Base-by-base conservation (phyloP, 371 early-diverging fungal species). In the Mortierella sp. region DNA sequence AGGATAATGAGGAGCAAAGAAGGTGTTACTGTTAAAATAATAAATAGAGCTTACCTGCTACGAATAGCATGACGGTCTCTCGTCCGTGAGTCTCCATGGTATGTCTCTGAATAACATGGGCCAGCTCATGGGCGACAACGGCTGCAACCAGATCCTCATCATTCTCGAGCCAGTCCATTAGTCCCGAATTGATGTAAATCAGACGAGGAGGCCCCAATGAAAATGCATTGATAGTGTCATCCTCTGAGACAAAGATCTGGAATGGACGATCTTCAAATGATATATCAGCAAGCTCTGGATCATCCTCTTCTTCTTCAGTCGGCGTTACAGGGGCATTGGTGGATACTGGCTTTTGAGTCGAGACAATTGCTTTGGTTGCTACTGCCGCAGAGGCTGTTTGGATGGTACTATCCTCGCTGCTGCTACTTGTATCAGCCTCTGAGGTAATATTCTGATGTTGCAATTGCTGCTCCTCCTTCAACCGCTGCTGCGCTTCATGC, bases 31-130 rank as follows among this genome's bases (percentile, higher is more conserved):
- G n/a, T n/a, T 22, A n/a, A n/a, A 59, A 59, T 6, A 59, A 57
- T 5, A 23, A 59, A 59, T 0, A 59, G 40, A 23, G 15, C 51
- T 56, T 69, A 72, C 78, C 78, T 12, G 78, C 78, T 9, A 78
- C 51, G 61, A 78, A 78, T 35, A 78, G 31, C 73, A 78, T 72
- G 31, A 78, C 69, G 1, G 79, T 79, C 56, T 79, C 74, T 19
- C 74, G 79, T 0, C 89, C 91, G 69, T 89, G 88, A 23, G 86
- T 85, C 65, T 91, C 91, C 54, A 86, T 87, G 64, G 88, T 87
- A 70, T 91, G 91, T 12, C 89, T 82, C 62, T 91, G 91, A 45
- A 91, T 75, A 0, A 86, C 85, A 68, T 91, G 91, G 0, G 91
- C 89, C 31, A 91, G 83, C 64, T 91, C 91, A 72, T 91, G 91